phyloP scores from a whole-genome alignment of 2,329 filamentous ascomycete genomes.

The Ceratocystis colombiana region DNA sequence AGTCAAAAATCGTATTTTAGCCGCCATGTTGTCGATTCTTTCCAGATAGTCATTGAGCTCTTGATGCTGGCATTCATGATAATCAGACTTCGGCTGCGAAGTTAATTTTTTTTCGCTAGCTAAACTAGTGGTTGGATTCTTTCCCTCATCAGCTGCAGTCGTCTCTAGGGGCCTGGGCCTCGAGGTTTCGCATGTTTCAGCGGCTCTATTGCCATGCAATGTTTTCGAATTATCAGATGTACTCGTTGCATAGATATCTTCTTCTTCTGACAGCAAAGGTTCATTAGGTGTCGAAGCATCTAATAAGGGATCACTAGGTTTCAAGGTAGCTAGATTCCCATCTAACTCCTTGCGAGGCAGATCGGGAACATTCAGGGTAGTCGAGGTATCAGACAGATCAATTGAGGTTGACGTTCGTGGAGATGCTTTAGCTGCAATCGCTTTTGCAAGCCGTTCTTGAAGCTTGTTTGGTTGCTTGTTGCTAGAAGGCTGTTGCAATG shows the following conservation, averaged over 20 bases:
- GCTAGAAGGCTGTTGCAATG: conserved; percentile 46
- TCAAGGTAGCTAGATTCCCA: no score
- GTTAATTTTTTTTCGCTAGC: not conserved
- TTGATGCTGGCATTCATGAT: conserved; percentile 63
- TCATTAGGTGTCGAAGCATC: no score
- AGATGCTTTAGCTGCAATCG: conserved; percentile 57
- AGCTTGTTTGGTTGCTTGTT: conserved; percentile 65
- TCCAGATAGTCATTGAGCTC: conserved; percentile 61
- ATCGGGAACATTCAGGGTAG: not conserved
- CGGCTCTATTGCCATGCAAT: no score
- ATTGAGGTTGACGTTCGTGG: conserved; percentile 18
- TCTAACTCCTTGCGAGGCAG: no score
- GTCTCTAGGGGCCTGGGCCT: no score
- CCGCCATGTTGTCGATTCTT: conserved; percentile 80
- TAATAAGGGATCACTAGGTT: no score
- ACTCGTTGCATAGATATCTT: no score
- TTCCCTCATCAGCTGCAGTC: not conserved
- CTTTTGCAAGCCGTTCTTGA: conserved; percentile 80
- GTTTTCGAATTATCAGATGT: no score
- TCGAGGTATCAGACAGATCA: not conserved
- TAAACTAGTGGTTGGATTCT: not conserved
- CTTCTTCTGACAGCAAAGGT: no score
- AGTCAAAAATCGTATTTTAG: conserved; percentile 80
- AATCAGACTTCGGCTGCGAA: no score
- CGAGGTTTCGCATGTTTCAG: no score